Percentiles rank a stretch among this genome's conserved stretches.
These are phyloP conservation scores for Imleria badia DNA, from an alignment of 768 basidiomycete species.

Conservation along the genomic window DNA sequence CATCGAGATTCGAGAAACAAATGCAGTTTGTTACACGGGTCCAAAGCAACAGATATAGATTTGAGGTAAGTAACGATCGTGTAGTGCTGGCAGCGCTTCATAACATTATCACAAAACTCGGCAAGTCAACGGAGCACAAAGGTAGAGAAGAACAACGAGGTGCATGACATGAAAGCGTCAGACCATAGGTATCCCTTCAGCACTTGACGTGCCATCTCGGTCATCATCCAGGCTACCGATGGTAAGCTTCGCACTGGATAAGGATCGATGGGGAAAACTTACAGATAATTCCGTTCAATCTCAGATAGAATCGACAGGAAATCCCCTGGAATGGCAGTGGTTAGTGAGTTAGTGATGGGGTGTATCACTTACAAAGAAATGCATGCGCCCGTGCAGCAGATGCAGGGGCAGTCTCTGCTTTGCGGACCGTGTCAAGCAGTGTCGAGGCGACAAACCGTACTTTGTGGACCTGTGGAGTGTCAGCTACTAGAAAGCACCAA, in stretches of 20 bases:
- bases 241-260: conserved; percentile 18
- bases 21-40: neutral
- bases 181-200: conserved; percentile 47
- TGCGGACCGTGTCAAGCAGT: conserved; percentile 78
- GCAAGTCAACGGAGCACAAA: neutral
- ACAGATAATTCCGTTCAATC: conserved; percentile 90
- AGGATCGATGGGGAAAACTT: conserved; percentile 26
- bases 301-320: conserved; percentile 89
- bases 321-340: conserved; percentile 59
- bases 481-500: neutral
- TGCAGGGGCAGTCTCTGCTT: conserved; percentile 75
- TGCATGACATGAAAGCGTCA: neutral
- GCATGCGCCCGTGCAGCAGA: conserved; percentile 84
- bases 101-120: neutral
- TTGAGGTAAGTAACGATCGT: neutral
- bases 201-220: conserved; percentile 43
- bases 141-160: neutral
- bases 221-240: conserved; percentile 50
- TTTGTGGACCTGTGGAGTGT: conserved; percentile 69
- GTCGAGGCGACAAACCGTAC: conserved; percentile 93
- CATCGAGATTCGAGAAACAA: neutral
- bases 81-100: neutral
- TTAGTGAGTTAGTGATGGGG: conserved; percentile 3
- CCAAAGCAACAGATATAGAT: neutral
- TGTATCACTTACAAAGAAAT: conserved; percentile 65